A percentile compares a stretch with the other conserved stretches of the same genome.
Conservation (phyloP, 352 stramenopile genomes). For the Globisporangium splendens region DNA sequence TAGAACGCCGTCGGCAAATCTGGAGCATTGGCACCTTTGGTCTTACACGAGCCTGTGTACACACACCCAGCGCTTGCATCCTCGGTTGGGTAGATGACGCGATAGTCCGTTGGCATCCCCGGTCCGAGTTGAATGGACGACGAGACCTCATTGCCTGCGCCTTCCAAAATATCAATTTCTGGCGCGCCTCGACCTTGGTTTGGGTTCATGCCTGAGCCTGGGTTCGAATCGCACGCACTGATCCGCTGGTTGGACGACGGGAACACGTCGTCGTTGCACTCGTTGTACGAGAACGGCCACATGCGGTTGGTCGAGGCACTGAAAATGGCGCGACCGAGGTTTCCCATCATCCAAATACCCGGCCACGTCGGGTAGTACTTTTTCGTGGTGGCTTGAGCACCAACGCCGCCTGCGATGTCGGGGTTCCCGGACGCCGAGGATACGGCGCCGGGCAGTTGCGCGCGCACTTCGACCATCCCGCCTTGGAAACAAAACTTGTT, state of each 20-base stretch:
- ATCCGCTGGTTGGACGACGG: conserved; percentile 35
- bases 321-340: too few relatives aligned
- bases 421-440: conserved; percentile 39
- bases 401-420: conserved; percentile 23
- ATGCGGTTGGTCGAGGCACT: conserved; percentile 88
- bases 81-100: conserved; percentile 18
- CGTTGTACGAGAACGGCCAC: conserved; percentile 93
- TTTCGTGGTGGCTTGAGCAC: conserved; percentile 43
- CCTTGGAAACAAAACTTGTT: conserved; percentile 96
- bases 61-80: conserved; percentile 24
- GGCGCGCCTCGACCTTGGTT: conserved; percentile 72
- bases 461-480: conserved; percentile 85
- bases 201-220: conserved; percentile 83
- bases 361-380: conserved; percentile 72
- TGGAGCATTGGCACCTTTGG: conserved; percentile 34
- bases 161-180: conserved; percentile 94
- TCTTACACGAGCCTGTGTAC: conserved; percentile 38
- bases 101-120: conserved; percentile 58
- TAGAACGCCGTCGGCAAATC: conserved; percentile 42
- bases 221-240: conserved; percentile 76
- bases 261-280: conserved; percentile 59
- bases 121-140: conserved; percentile 86
- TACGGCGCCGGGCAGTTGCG: conserved; percentile 82
- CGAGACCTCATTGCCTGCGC: conserved; percentile 66
- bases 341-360: too few relatives aligned